A percentile compares a stretch with the other conserved stretches of the same genome.
These are phyloP conservation scores for Monosporascus cannonballus DNA, from an alignment of 2,329 filamentous ascomycete species.

Conservation along the genomic window DNA sequence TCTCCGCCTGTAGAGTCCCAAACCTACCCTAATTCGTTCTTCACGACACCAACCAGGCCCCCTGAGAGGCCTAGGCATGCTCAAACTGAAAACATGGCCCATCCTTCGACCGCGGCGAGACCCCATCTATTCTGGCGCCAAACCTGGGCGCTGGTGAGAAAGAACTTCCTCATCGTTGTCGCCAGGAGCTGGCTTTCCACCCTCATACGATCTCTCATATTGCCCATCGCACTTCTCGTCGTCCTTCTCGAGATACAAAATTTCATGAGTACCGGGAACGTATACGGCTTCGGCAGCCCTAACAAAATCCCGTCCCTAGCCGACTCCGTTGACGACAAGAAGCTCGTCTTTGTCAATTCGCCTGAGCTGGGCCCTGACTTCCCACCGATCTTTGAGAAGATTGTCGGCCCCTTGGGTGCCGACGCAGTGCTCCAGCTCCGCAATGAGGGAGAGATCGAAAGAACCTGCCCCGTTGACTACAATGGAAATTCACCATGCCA, in stretches of 20 bases:
- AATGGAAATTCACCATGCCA: conserved; percentile 65
- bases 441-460: conserved; percentile 10
- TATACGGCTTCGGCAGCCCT: conserved; percentile 14
- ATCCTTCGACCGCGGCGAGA: conserved; percentile 6
- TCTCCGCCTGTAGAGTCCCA: no score
- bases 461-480: conserved; percentile 18
- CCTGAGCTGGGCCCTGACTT: conserved; percentile 17
- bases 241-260: conserved; percentile 22
- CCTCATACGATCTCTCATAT: conserved; percentile 17
- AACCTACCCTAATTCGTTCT: no score
- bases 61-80: no score
- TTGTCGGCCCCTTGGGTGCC: conserved; percentile 13
- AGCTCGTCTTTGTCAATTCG: conserved; percentile 17
- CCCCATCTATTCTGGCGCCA: conserved; percentile 12
- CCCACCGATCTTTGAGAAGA: conserved; percentile 14
- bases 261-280: conserved; percentile 12
- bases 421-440: conserved; percentile 11
- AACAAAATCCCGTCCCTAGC: conserved; percentile 13
- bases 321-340: conserved; percentile 15
- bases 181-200: conserved; percentile 20
- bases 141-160: conserved; percentile 20
- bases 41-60: no score
- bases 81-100: neutral
- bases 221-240: conserved; percentile 17
- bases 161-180: conserved; percentile 18